phyloP scores from a whole-genome alignment of 345 rosid species.

The Populus deltoides region DNA sequence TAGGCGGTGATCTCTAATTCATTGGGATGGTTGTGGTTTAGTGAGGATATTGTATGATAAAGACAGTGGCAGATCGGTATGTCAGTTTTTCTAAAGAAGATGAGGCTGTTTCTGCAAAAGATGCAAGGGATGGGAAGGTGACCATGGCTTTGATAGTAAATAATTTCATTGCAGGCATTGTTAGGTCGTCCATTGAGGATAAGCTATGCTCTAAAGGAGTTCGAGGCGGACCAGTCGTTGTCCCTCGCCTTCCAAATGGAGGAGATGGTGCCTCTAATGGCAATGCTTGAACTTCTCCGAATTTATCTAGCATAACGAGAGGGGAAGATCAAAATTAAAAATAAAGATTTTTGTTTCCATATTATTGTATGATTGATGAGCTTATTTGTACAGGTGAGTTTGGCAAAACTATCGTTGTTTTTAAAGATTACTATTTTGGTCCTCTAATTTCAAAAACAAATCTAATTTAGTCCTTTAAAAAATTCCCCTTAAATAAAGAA shows the following conservation, averaged over 20 bases:
- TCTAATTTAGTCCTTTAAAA: too few relatives aligned
- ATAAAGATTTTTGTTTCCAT: too few relatives aligned
- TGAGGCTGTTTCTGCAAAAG: constrained; percentile 65
- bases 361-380: too few relatives aligned
- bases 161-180: constrained; percentile 52
- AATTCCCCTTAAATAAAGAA: too few relatives aligned
- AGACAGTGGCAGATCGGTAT: constrained; percentile 80
- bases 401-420: too few relatives aligned
- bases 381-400: too few relatives aligned
- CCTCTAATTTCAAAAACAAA: too few relatives aligned
- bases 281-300: constrained; percentile 5
- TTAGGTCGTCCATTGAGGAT: constrained; percentile 78
- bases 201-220: constrained; percentile 69
- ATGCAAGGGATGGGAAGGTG: constrained; percentile 95
- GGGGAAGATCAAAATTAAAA: not conserved
- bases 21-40: constrained; percentile 23
- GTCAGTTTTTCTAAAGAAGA: constrained; percentile 59
- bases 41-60: constrained; percentile 73
- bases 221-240: constrained; percentile 79
- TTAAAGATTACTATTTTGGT: too few relatives aligned
- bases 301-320: not conserved
- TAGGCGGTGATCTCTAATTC: not conserved
- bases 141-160: not conserved
- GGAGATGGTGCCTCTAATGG: constrained; percentile 5
- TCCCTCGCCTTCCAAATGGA: constrained; percentile 51